Base-by-base conservation (phyloP, 1,139 yeast genomes). In the Petasospora rhodanensis region DNA sequence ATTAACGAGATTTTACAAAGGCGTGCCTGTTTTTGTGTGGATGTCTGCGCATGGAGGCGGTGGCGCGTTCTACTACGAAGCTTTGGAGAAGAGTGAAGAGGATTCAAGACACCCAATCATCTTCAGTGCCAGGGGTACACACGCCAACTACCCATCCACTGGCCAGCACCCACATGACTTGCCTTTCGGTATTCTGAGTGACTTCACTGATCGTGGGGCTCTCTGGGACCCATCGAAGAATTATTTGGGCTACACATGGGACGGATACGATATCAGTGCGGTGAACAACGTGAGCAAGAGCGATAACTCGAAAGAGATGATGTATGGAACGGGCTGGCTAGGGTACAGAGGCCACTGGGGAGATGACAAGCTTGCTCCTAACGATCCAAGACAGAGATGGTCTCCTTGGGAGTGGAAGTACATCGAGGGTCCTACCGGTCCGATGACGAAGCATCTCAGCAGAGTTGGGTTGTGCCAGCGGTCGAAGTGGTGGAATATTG, bases 1-100 rank as follows among this genome's bases (percentile, higher is more conserved):
- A 4, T 62, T 91, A 25, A 93, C 87, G 10, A 66, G 98, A 21
- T 91, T 84, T 55, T 73, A 78, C 47, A 71, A 82, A 5, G 95
- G 96, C 0, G 62, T 68, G 41, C 97, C 98, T 0, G 68, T 79
- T n/a, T 73, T 82, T 38, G 77, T 89, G n/a, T 91, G 97, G 97
- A 84, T 91, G 94, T 82, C 94, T 19, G 97, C 97, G 1, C 98
- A 91, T 59, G 95, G 96, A 1, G 96, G 97, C 9, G 98, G 98
- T 4, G 82, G 89, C 15, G 96, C 95, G 0, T 91, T 81, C 56
- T 70, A 70, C 45, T 89, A 78, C 54, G 67, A 73, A 17, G 82
- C 86, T 18, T 61, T 87, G 42, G 96, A 87, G 52, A 83, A 81
- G 52, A 70, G 72, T 37, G 76, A 73, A 34, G 57, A 60, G 32